Evolutionary conservation across 805 yeast genomes (phyloP).

Genomic region (Monosporozyma solicola): DNA sequence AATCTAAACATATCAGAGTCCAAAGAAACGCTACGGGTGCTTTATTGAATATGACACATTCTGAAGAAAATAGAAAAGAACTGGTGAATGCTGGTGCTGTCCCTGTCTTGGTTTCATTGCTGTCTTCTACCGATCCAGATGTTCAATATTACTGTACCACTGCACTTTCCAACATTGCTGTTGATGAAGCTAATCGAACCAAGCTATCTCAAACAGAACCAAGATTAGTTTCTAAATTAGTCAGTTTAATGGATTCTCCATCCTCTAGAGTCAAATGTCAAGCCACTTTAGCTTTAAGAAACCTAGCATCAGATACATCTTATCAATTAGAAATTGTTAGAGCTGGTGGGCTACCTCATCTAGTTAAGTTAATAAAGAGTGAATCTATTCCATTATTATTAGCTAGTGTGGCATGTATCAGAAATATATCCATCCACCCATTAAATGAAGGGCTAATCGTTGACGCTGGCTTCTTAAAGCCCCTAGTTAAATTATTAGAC

Average conservation of each 20-base stretch:
- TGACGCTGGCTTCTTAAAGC: constrained; percentile 92
- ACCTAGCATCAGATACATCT: constrained; percentile 90
- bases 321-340: constrained; percentile 94
- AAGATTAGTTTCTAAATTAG: constrained; percentile 77
- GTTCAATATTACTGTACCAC: constrained; percentile 98
- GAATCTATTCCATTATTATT: constrained; percentile 84
- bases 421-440: constrained; percentile 95
- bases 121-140: constrained; percentile 84
- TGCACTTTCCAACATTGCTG: constrained; percentile 93
- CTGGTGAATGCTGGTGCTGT: constrained; percentile 97
- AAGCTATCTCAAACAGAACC: constrained; percentile 89
- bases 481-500: constrained; percentile 76
- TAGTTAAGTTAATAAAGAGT: constrained; percentile 82
- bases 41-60: constrained; percentile 93
- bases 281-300: constrained; percentile 92
- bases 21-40: constrained; percentile 99
- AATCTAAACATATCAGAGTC: constrained; percentile 88
- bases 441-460: constrained; percentile 90
- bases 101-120: constrained; percentile 83
- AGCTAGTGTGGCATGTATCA: constrained; percentile 96
- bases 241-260: constrained; percentile 84
- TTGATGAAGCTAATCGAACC: constrained; percentile 84
- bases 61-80: constrained; percentile 92
- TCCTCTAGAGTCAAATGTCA: constrained; percentile 96
- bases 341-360: constrained; percentile 90